These are phyloP conservation scores for Hanseniaspora clermontiae DNA, from an alignment of 805 yeast genomes.

Conservation along the genomic window DNA sequence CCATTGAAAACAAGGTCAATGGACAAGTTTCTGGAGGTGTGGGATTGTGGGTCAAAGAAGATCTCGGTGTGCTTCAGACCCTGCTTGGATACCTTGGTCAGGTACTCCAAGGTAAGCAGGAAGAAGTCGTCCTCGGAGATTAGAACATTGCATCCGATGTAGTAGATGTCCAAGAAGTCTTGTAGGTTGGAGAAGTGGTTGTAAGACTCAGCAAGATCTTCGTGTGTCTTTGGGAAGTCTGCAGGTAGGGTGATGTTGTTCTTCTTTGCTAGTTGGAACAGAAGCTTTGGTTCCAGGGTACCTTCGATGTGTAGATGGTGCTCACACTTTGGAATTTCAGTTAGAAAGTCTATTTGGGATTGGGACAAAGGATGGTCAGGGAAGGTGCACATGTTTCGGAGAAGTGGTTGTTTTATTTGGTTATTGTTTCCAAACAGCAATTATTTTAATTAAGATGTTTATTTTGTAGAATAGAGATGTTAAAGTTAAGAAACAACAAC, in stretches of 20 bases:
- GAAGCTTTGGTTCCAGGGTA: slow-evolving; percentile 60
- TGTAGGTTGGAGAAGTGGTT: slow-evolving; percentile 53
- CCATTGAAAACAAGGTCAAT: slow-evolving; percentile 53
- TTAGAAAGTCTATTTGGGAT: slow-evolving; percentile 34
- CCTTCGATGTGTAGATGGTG: slow-evolving; percentile 81
- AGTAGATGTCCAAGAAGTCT: slow-evolving; percentile 67
- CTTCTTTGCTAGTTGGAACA: slow-evolving; percentile 56
- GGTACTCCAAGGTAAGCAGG: slow-evolving; percentile 66
- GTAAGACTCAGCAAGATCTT: slow-evolving; percentile 47
- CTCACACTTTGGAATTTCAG: slow-evolving; percentile 73
- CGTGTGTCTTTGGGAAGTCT: slow-evolving; percentile 47
- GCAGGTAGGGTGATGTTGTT: slow-evolving; percentile 50
- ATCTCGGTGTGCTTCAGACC: slow-evolving; percentile 62
- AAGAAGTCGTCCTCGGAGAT: slow-evolving; percentile 58
- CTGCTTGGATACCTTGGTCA: slow-evolving; percentile 43
- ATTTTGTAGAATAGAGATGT: no score
- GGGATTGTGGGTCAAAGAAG: slow-evolving; percentile 79
- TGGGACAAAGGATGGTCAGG: slow-evolving; percentile 16
- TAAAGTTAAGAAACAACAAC: no score
- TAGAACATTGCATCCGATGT: slow-evolving; percentile 70
- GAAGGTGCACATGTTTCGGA: background rate
- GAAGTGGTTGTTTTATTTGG: no score
- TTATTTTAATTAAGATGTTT: no score
- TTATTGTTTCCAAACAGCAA: no score
- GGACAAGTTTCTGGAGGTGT: slow-evolving; percentile 50